Evolutionary conservation across 2,329 filamentous ascomycete genomes (phyloP), one percentile per base, ranked within the genome.

Genomic region (Colletotrichum lindemuthianum): DNA sequence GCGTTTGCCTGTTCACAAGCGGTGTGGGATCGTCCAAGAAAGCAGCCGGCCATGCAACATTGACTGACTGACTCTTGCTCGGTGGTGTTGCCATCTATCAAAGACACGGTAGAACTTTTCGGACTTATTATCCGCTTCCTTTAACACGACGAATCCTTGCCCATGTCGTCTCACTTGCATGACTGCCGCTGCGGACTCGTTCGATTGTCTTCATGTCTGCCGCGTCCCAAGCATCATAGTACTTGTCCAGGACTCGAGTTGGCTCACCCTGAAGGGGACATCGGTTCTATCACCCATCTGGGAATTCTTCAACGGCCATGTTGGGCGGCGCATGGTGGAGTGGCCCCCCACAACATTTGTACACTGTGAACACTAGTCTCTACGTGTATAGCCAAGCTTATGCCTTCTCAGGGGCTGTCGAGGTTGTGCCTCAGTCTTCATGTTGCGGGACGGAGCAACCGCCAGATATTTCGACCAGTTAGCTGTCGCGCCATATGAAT

Each of bases 401-500:
- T 32, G 33, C 45, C 37, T 54, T 39, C 49, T 63, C 49, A 55
- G 49, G 50, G 24, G 56, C 50, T 54, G 33, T 44, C 36, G 37
- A 53, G 43, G 48, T 44, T 32, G 36, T 34, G 39, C 34, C 36
- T 40, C 43, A 33, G 24, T 64, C 49, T 40, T 53, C 34, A 50
- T 39, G 24, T 4, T 24, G 8, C 43, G 13, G 32, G 16, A 54
- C 50, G 33, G 43, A 44, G 39, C 24, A 15, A 39, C 11, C 32
- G 15, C 49, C 16, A 13, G n/a, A 4, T 15, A 15, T 13, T 13
- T 11, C 50, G 32, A 37, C 61, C 57, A 64, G 37, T 60, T 15
- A 64, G 50, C 45, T 16, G 33, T 8, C 24, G 33, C 12, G 13
- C n/a, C 55, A 60, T 55, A 36, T 60, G 41, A 54, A 64, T 64